Evolutionary conservation across 192 early-diverging fungal genomes (phyloP).

Genomic region (Backusella luteola): DNA sequence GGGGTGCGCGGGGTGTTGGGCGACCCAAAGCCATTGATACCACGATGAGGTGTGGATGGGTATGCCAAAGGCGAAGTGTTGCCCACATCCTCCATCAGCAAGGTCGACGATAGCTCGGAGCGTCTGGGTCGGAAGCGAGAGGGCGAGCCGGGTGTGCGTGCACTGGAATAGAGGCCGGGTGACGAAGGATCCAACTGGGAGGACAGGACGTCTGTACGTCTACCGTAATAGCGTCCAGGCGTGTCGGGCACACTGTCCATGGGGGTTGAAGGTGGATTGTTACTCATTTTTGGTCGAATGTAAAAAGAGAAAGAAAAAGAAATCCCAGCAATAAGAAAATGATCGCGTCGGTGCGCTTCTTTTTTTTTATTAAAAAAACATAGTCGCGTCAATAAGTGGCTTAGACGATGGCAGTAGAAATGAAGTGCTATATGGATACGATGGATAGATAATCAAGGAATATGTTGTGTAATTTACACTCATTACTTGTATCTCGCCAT

Average conservation of each 20-base stretch:
- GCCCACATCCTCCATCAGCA: slow-evolving; percentile 21
- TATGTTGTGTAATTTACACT: too few species aligned
- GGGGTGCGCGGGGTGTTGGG: slow-evolving; percentile 26
- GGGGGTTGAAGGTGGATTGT: neutral
- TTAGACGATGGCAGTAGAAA: neutral
- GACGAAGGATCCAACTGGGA: slow-evolving; percentile 25
- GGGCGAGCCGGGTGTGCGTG: slow-evolving; percentile 27
- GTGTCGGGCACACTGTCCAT: slow-evolving; percentile 10
- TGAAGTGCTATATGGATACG: too few species aligned
- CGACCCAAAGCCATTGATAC: slow-evolving; percentile 13
- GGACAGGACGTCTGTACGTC: slow-evolving; percentile 15
- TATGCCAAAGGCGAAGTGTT: slow-evolving; percentile 31
- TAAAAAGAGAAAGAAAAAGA: neutral
- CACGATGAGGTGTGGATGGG: slow-evolving; percentile 31
- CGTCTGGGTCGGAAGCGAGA: slow-evolving; percentile 13
- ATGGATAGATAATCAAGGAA: too few species aligned
- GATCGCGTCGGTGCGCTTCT: neutral
- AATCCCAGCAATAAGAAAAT: neutral
- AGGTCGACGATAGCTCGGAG: slow-evolving; percentile 18
- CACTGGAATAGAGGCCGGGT: slow-evolving; percentile 4
- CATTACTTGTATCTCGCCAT: too few species aligned
- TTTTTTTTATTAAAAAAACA: neutral
- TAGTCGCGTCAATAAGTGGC: neutral
- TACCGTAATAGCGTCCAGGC: slow-evolving; percentile 1
- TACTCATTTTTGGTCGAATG: neutral